Evolutionary conservation across 169 alveolate species (phyloP).

Genomic region (Hepatocystis sp.): DNA sequence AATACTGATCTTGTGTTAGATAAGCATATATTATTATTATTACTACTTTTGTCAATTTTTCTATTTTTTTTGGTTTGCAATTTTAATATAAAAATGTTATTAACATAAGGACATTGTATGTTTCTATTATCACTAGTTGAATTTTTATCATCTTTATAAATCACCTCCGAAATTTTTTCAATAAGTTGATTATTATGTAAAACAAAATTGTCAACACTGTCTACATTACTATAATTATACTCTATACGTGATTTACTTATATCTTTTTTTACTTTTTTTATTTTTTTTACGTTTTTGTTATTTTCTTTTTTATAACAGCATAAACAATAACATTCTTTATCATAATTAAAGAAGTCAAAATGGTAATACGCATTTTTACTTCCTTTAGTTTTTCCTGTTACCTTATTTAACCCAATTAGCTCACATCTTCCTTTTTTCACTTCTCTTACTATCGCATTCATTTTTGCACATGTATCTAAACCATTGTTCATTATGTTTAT

Average conservation of each 20-base stretch:
- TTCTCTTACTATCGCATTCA: no score
- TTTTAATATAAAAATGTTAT: constrained; percentile 28
- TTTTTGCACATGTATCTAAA: not conserved
- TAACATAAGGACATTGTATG: constrained; percentile 9
- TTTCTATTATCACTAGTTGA: constrained; percentile 16
- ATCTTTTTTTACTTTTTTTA: not conserved
- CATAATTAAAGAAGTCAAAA: constrained; percentile 25
- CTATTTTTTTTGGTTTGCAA: not conserved
- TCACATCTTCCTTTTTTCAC: no score
- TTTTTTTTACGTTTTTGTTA: constrained; percentile 4
- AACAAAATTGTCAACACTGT: constrained; percentile 26
- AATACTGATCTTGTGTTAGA: no score
- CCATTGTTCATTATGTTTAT: not conserved
- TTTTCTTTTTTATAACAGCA: not conserved
- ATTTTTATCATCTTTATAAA: constrained; percentile 20
- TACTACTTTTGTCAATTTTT: not conserved
- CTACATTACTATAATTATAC: constrained; percentile 54
- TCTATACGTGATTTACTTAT: not conserved
- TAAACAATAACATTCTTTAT: constrained; percentile 52
- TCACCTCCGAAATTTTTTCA: constrained; percentile 26
- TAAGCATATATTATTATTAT: no score
- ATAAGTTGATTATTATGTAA: constrained; percentile 46
- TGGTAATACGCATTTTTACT: constrained; percentile 3
- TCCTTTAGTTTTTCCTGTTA: no score
- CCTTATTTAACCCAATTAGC: no score